Percentiles rank a stretch among this genome's conserved stretches.
phyloP scores from a whole-genome alignment of 225 moss, liverwort and hornwort species.

The Physcomitrellopsis africana region DNA sequence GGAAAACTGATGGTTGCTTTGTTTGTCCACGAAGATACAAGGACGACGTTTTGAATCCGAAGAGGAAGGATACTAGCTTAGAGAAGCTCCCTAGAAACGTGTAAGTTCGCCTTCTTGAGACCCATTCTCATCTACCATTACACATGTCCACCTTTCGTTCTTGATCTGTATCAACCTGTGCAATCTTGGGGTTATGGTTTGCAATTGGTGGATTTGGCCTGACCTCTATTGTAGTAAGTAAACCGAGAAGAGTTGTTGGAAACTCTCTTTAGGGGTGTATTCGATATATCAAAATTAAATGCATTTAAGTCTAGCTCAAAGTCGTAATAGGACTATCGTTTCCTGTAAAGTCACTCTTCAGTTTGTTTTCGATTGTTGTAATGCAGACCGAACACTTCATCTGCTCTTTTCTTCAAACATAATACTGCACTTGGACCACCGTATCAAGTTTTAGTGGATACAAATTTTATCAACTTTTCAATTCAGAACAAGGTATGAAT shows the following conservation, averaged over 20 bases:
- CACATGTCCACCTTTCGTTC: background rate
- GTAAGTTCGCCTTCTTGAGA: constrained; percentile 43
- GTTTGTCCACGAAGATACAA: constrained; percentile 71
- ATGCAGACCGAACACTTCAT: constrained; percentile 87
- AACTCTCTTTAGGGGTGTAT: background rate
- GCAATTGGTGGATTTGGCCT: background rate
- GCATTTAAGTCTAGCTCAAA: background rate
- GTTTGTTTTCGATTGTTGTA: background rate
- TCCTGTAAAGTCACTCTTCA: background rate
- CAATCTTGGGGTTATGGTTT: background rate
- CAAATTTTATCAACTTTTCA: constrained; percentile 99
- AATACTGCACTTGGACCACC: constrained; percentile 94
- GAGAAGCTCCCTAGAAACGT: constrained; percentile 84
- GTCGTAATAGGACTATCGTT: background rate
- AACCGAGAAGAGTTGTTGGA: background rate
- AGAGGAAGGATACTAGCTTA: constrained; percentile 53
- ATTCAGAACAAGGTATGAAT: constrained; percentile 91
- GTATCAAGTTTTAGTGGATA: constrained; percentile 94
- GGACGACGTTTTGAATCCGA: constrained; percentile 86
- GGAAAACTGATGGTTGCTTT: constrained; percentile 21
- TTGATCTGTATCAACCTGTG: background rate
- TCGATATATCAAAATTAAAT: background rate
- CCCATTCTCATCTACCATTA: background rate
- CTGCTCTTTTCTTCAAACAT: constrained; percentile 93
- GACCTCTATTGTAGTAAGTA: background rate